Conservation (phyloP, 768 basidiomycete genomes). For the Suillus subaureus region DNA sequence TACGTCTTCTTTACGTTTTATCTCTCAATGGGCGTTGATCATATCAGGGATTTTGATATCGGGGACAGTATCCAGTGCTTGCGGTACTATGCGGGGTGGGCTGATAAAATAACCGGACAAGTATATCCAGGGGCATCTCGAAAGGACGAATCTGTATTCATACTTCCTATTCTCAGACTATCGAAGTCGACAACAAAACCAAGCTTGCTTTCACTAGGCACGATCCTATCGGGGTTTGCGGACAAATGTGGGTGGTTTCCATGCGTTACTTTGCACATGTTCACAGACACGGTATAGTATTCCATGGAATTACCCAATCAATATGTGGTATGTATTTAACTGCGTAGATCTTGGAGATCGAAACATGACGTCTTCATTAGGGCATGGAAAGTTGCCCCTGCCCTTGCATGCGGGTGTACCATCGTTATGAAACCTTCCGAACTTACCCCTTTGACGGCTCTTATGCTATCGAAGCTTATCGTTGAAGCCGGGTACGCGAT, state of each 20-base stretch:
- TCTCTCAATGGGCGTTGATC: conserved; percentile 2
- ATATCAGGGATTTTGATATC: conserved; percentile 74
- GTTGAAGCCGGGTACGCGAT: conserved; percentile 74
- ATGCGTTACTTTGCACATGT: conserved; percentile 12
- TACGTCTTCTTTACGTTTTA: conserved; percentile 20
- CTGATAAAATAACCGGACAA: conserved; percentile 92
- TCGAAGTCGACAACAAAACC: conserved; percentile 77
- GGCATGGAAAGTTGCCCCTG: conserved; percentile 93
- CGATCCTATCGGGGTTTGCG: conserved; percentile 94
- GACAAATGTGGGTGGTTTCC: conserved; percentile 70
- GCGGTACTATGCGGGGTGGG: conserved; percentile 94
- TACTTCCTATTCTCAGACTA: conserved; percentile 46
- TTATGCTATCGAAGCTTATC: conserved; percentile 80
- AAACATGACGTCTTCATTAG: conserved; percentile 33
- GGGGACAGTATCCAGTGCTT: conserved; percentile 77
- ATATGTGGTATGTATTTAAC: conserved; percentile 60
- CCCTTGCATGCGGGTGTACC: conserved; percentile 88
- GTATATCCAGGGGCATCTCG: conserved; percentile 38
- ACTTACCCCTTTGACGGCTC: conserved; percentile 79
- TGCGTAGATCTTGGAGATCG: conserved; percentile 9
- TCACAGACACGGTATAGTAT: conserved; percentile 48
- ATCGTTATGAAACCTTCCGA: conserved; percentile 97
- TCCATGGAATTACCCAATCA: conserved; percentile 93
- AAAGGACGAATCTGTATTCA: not conserved
- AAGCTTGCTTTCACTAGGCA: conserved; percentile 87